Evolutionary conservation across 192 early-diverging fungal genomes (phyloP).

Genomic region (Backusella morwellensis): DNA sequence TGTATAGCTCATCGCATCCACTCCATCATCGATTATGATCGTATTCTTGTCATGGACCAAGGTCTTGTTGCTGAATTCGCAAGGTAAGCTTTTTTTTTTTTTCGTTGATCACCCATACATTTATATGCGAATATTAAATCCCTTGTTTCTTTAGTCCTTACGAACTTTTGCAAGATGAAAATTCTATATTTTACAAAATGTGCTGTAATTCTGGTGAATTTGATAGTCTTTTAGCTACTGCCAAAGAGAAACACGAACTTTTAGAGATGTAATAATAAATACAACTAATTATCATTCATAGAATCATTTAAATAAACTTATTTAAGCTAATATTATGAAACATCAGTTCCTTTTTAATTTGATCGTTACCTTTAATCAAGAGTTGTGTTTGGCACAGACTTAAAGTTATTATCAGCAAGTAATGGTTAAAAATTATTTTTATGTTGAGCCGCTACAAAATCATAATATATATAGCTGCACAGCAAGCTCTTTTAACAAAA

Average conservation of each 20-base stretch:
- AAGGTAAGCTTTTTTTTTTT: neutral
- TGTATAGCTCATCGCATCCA: conserved; percentile 58
- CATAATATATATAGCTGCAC: too few species aligned
- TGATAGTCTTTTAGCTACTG: conserved; percentile 45
- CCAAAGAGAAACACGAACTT: neutral
- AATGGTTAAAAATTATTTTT: too few species aligned
- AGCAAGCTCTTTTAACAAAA: too few species aligned
- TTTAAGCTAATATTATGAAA: too few species aligned
- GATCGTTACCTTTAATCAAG: too few species aligned
- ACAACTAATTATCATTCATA: too few species aligned
- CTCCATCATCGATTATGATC: conserved; percentile 64
- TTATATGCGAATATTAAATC: too few species aligned
- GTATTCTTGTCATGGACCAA: conserved; percentile 74
- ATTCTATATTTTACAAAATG: conserved; percentile 70
- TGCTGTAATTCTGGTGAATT: conserved; percentile 82
- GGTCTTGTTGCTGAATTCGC: conserved; percentile 79
- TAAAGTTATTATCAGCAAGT: too few species aligned
- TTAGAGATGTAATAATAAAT: neutral
- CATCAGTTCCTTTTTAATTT: too few species aligned
- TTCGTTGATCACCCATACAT: neutral
- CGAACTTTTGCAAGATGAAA: conserved; percentile 57
- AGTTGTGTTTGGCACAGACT: too few species aligned
- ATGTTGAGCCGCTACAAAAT: too few species aligned
- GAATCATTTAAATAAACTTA: too few species aligned
- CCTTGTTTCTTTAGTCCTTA: conserved; percentile 45